Evolutionary conservation across 805 yeast genomes (phyloP), one percentile per base, ranked within the genome.

Genomic region (Cyberlindnera samutprakarnensis): DNA sequence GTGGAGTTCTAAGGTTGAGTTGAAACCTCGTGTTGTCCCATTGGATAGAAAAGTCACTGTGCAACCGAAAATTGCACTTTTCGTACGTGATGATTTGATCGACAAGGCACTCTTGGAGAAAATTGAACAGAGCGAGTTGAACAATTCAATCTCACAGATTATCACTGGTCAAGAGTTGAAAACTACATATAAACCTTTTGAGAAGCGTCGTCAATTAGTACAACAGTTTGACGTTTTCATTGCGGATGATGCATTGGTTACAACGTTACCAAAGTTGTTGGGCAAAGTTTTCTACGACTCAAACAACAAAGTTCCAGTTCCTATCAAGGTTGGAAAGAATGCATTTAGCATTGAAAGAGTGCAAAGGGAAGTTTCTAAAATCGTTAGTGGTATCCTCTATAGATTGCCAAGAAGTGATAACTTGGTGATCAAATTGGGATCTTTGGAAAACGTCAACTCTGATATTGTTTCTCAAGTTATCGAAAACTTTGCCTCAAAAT

Each of bases 101-200:
- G 59, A 57, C 29, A 37, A 41, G 30, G 47, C 49, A 18, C 23
- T 44, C 7, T 31, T 47, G 28, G 54, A 53, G 15, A 48, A 46
- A 28, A 47, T 50, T 36, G 54, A 49, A 34, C 38, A 33, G 25
- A 46, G 53, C 12, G 49, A 56, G 27, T 39, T 52, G 23, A 50
- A 45, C 18, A 48, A 53, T 16, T 41, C 53, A 6, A 38, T 61
- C 14, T 53, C 54, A 28, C 64, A 74, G 36, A 76, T 88, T 33
- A 66, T 87, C 21, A 70, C 92, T 6, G 78, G 79, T 34, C 66
- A 74, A 28, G 81, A 86, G 44, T 66, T 92, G 42, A 85, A 85
- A 56, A 83, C 87, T 21, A 81, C 79, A 39, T 90, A 76, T 68
- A 86, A 86, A 61, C 74, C 84, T n/a, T 92, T 64, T 49, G 96